A percentile compares a stretch with the other conserved stretches of the same genome.
Evolutionary conservation across 768 basidiomycete species (phyloP).

Genomic region (Pleurotus tuber-regium): DNA sequence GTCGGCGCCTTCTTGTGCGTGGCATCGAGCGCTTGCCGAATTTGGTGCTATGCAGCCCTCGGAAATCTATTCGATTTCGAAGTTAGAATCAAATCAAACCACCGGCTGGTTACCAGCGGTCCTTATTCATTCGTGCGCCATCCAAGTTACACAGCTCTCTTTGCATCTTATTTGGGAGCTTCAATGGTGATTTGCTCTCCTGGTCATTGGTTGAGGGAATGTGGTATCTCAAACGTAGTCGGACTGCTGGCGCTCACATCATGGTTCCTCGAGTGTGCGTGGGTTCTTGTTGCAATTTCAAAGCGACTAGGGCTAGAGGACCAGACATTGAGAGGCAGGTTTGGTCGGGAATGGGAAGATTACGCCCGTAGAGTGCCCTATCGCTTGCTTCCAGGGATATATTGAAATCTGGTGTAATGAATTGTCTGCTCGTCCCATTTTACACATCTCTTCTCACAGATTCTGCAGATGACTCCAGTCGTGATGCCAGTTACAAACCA

Average conservation of each 20-base stretch:
- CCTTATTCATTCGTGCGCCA: background rate
- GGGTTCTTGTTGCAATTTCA: background rate
- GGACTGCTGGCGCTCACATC: background rate
- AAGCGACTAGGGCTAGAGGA: background rate
- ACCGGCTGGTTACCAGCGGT: background rate
- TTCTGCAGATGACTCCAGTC: too few relatives aligned
- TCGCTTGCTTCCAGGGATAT: conserved; percentile 29
- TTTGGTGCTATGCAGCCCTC: background rate
- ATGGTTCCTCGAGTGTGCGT: background rate
- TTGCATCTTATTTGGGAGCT: background rate
- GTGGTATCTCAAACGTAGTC: background rate
- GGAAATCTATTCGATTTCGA: background rate
- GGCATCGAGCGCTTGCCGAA: background rate
- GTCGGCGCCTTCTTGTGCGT: background rate
- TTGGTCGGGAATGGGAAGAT: background rate
- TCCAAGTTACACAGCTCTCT: background rate
- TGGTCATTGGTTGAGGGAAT: background rate
- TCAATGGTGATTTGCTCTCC: background rate
- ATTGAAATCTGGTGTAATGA: too few relatives aligned
- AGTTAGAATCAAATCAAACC: background rate
- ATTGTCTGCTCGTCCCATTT: too few relatives aligned
- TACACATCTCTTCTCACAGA: too few relatives aligned
- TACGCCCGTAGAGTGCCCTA: conserved; percentile 25
- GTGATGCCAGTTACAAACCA: too few relatives aligned
- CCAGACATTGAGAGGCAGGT: background rate